phyloP scores from a whole-genome alignment of 129 eudicot genomes.

The Ambrosia trifida region DNA sequence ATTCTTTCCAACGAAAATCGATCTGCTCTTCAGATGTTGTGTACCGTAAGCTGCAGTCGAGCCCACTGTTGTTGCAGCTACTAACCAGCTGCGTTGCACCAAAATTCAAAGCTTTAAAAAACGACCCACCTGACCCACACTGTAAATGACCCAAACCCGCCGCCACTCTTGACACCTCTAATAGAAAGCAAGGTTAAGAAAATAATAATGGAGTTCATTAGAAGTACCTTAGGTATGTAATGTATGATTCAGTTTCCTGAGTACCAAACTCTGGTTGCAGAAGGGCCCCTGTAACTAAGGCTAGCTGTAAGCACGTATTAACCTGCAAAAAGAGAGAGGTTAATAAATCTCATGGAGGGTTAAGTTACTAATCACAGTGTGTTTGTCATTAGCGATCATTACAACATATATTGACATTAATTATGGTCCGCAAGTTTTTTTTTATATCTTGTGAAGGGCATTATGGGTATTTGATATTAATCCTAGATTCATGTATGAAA shows the following conservation, averaged over 20 bases:
- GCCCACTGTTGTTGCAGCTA: slow-evolving; percentile 76
- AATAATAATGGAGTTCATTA: neutral
- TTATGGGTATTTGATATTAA: neutral
- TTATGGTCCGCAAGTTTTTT: neutral
- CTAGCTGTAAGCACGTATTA: slow-evolving; percentile 88
- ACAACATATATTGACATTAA: neutral
- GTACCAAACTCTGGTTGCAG: slow-evolving; percentile 96
- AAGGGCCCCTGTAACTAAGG: slow-evolving; percentile 78
- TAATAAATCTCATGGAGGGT: neutral
- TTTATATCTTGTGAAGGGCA: neutral
- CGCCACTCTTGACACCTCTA: neutral
- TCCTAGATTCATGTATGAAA: neutral
- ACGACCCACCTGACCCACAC: neutral
- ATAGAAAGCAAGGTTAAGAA: neutral
- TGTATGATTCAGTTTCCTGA: slow-evolving; percentile 62
- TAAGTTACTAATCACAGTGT: neutral
- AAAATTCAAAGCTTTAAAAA: neutral
- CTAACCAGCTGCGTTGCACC: slow-evolving; percentile 70
- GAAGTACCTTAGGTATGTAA: slow-evolving; percentile 72
- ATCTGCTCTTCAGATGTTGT: slow-evolving; percentile 52
- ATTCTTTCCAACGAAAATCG: slow-evolving; percentile 30
- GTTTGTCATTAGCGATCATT: neutral
- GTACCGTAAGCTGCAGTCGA: slow-evolving; percentile 89
- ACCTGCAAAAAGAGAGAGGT: slow-evolving; percentile 48
- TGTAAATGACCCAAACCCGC: neutral